Evolutionary conservation across 169 alveolate species (phyloP), one percentile per base, ranked within the genome.

Genomic region (Plasmodium ovale): DNA sequence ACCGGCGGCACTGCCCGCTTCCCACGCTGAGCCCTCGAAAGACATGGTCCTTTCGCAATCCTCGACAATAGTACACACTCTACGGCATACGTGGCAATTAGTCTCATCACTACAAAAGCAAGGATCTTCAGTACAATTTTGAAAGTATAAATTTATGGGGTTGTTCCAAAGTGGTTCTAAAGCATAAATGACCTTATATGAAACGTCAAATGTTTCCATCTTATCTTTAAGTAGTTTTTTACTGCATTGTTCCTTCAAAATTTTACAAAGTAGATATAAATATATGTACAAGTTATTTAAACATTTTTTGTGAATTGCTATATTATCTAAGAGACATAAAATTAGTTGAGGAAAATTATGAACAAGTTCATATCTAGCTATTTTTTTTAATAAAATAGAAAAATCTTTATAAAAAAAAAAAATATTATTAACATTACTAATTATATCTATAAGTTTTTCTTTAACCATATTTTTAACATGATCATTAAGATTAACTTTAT

Each of bases 221-320:
- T 82, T 82, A 54, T 82, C 90, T 51, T 82, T 82, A n/a, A 82
- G 42, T 39, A 82, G 42, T 58, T 82, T 82, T 70, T 82, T 82
- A 31, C 68, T 82, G 54, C 27, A 82, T 69, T 82, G 90, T 31
- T 82, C 90, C 42, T 71, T 67, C 27, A 82, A 56, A 19, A 82
- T 62, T 56, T 82, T 82, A 69, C 65, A 53, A 42, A 82, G 74
- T 16, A 82, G 49, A 56, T 51, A 82, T 31, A 82, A 16, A 59
- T 65, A 65, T 39, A 53, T 82, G 59, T 49, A 65, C 12, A 82
- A 47, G 19, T 25, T 65, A 37, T 51, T 16, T 1, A 82, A 27
- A 70, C 29, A 21, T n/a, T 65, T 69, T 59, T 54, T 72, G 14
- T 21, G 70, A 25, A 56, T 35, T 33, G 54, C 65, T 42, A 82